phyloP scores from a whole-genome alignment of 805 yeast species.

The Ogataea paraovalis region DNA sequence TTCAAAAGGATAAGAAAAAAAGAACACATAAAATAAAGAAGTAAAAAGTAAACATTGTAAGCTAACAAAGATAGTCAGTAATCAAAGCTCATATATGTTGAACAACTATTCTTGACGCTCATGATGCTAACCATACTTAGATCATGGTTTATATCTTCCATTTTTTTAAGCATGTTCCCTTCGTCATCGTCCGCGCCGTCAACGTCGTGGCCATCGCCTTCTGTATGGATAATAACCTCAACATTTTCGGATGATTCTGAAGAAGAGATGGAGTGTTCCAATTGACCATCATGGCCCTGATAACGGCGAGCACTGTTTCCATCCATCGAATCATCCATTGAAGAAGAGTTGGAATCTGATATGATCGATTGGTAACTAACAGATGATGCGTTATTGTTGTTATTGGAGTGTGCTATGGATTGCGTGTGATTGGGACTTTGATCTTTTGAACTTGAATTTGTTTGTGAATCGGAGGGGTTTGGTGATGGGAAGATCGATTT shows the following conservation, averaged over 20 bases:
- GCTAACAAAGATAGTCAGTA: conserved; percentile 14
- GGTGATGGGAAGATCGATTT: conserved; percentile 27
- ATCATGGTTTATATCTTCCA: conserved; percentile 16
- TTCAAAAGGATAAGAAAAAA: background rate
- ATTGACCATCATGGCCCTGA: background rate
- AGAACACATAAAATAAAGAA: background rate
- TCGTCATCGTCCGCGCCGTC: background rate
- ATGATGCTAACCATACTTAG: conserved; percentile 25
- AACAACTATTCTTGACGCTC: conserved; percentile 20
- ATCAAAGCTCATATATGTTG: conserved; percentile 19
- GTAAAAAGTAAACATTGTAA: no score
- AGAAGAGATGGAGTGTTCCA: background rate
- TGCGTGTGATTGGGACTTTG: background rate
- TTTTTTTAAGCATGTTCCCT: conserved; percentile 2
- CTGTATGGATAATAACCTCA: conserved; percentile 18
- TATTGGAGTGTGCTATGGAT: background rate
- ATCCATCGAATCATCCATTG: background rate
- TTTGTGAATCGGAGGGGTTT: background rate
- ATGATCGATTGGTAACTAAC: background rate
- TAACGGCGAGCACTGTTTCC: background rate
- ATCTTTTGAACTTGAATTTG: background rate
- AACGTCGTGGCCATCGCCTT: background rate
- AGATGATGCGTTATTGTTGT: no score
- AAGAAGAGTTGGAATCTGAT: background rate
- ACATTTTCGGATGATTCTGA: conserved; percentile 10